phyloP scores from a whole-genome alignment of 352 stramenopile genomes.

The Globisporangium radiosum region DNA sequence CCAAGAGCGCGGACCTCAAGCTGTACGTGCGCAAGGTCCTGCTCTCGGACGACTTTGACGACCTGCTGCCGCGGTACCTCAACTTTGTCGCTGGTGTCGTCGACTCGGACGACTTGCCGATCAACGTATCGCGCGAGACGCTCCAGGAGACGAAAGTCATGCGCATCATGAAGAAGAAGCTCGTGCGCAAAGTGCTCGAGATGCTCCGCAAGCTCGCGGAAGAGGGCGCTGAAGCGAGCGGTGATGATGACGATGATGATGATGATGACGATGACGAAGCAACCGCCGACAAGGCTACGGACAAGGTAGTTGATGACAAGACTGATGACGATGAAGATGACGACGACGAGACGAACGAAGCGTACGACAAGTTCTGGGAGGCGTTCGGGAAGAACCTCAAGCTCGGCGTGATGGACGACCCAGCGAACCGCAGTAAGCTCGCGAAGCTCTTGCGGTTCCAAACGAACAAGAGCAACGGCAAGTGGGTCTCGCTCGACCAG shows the following conservation, averaged over 20 bases:
- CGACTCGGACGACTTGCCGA: slow-evolving; percentile 98
- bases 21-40: slow-evolving; percentile 99
- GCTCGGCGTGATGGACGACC: slow-evolving; percentile 98
- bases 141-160: slow-evolving; percentile 99
- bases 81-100: slow-evolving; percentile 99
- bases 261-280: slow-evolving; percentile 44
- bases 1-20: slow-evolving; percentile 90
- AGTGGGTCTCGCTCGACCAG: slow-evolving; percentile 93
- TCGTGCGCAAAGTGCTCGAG: slow-evolving; percentile 99
- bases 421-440: slow-evolving; percentile 91
- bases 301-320: slow-evolving; percentile 26
- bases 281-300: slow-evolving; percentile 44
- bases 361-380: slow-evolving; percentile 98
- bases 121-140: slow-evolving; percentile 99
- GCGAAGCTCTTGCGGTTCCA: slow-evolving; percentile 97
- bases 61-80: slow-evolving; percentile 98
- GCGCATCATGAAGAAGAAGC: slow-evolving; percentile 99
- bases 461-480: slow-evolving; percentile 88
- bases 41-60: slow-evolving; percentile 97
- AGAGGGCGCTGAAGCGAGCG: slow-evolving; percentile 80
- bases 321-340: slow-evolving; percentile 37
- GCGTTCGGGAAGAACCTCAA: slow-evolving; percentile 98
- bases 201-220: slow-evolving; percentile 95
- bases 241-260: slow-evolving; percentile 47
- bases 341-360: slow-evolving; percentile 59